Percentiles rank a stretch among this genome's conserved stretches.
Conservation (phyloP, 2,329 filamentous ascomycete species). For the Phaeoacremonium minimum region DNA sequence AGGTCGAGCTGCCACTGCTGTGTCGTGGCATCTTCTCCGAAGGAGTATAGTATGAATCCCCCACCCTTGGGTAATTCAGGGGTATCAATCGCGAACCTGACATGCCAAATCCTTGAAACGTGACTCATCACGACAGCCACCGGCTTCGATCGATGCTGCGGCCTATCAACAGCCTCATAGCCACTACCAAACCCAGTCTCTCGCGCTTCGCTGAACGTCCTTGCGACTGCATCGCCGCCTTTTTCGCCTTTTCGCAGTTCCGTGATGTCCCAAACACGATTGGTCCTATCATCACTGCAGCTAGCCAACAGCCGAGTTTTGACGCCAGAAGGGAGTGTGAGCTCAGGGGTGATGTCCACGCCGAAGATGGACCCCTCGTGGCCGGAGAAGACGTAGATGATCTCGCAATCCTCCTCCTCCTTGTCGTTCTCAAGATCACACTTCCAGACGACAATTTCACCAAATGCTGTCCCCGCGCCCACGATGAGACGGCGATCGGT, state of each 20-base stretch:
- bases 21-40: slow-evolving; percentile 78
- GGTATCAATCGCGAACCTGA: slow-evolving; percentile 51
- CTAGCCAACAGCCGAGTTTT: slow-evolving; percentile 69
- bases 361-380: slow-evolving; percentile 96
- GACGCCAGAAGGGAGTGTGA: slow-evolving; percentile 31
- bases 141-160: slow-evolving; percentile 29
- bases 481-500: slow-evolving; percentile 60
- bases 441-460: slow-evolving; percentile 88
- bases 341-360: slow-evolving; percentile 66
- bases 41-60: slow-evolving; percentile 53
- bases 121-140: slow-evolving; percentile 81
- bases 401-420: slow-evolving; percentile 24
- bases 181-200: slow-evolving; percentile 59
- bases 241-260: slow-evolving; percentile 31
- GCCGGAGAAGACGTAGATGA: slow-evolving; percentile 52
- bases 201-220: slow-evolving; percentile 28
- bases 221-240: slow-evolving; percentile 20
- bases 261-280: slow-evolving; percentile 82
- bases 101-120: slow-evolving; percentile 82
- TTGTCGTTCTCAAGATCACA: slow-evolving; percentile 29
- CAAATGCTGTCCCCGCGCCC: slow-evolving; percentile 88
- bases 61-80: slow-evolving; percentile 5
- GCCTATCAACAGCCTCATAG: slow-evolving; percentile 15
- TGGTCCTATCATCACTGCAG: slow-evolving; percentile 91
- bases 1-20: slow-evolving; percentile 64